Conservation (phyloP, 108 stramenopile species). For the Pseudonitzschia multiseries region DNA sequence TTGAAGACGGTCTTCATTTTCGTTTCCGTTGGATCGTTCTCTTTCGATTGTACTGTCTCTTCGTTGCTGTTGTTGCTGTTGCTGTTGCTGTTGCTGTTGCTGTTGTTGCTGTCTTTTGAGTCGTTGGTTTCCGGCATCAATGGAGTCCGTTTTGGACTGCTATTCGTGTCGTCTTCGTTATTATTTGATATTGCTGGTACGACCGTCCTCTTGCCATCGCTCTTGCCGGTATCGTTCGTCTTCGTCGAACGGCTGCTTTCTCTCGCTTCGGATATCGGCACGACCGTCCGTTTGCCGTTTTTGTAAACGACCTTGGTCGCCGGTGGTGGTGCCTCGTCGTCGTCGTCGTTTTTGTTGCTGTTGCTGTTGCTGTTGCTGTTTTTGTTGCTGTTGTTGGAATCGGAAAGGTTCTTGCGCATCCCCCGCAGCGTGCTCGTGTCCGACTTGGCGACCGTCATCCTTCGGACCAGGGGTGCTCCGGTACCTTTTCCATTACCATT, state of each 20-base stretch:
- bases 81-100: not conserved
- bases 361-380: not conserved
- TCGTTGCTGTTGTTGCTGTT: not conserved
- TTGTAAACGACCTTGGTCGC: constrained; percentile 1
- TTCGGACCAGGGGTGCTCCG: constrained; percentile 16
- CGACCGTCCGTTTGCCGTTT: constrained; percentile 1
- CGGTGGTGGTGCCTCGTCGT: not conserved
- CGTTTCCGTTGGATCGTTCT: not conserved
- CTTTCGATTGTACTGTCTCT: not conserved
- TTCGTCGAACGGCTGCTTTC: too few relatives aligned
- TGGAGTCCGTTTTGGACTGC: too few relatives aligned
- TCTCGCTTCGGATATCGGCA: too few relatives aligned
- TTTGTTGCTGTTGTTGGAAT: too few relatives aligned
- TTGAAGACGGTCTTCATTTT: constrained; percentile 1
- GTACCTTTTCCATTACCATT: too few relatives aligned
- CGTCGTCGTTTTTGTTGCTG: too few relatives aligned
- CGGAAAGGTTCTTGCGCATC: constrained; percentile 11
- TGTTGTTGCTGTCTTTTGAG: not conserved
- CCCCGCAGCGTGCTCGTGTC: constrained; percentile 18
- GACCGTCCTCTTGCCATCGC: too few relatives aligned
- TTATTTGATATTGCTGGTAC: too few relatives aligned
- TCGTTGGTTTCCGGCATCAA: too few relatives aligned
- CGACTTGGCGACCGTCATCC: constrained; percentile 17
- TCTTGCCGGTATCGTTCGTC: too few relatives aligned
- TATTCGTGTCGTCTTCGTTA: too few relatives aligned